phyloP scores from a whole-genome alignment of 768 basidiomycete genomes.

The Trichaptum fuscoviolaceum region DNA sequence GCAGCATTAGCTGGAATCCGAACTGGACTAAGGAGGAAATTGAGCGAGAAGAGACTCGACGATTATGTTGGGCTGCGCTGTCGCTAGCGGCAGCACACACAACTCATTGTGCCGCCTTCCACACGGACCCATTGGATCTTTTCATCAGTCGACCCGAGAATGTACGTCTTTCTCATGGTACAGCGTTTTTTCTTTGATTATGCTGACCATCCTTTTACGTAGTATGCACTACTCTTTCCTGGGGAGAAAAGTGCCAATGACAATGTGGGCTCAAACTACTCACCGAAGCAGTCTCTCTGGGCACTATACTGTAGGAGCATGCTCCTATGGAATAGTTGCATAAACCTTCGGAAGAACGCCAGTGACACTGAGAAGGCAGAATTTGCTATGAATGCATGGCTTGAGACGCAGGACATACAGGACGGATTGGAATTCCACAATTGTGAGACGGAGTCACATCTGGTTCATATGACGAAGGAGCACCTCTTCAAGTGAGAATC shows the following conservation, averaged over 20 bases:
- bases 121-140: slow-evolving; percentile 50
- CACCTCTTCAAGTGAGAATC: slow-evolving; percentile 66
- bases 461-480: slow-evolving; percentile 64
- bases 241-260: slow-evolving; percentile 43
- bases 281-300: slow-evolving; percentile 76
- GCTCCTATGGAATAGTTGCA: slow-evolving; percentile 74
- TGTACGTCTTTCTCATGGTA: slow-evolving; percentile 34
- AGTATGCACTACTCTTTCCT: slow-evolving; percentile 69
- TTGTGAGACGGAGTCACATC: slow-evolving; percentile 64
- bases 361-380: slow-evolving; percentile 51
- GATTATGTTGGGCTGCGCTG: slow-evolving; percentile 73
- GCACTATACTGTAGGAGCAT: slow-evolving; percentile 77
- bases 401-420: slow-evolving; percentile 63
- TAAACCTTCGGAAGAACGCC: slow-evolving; percentile 42
- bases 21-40: slow-evolving; percentile 51
- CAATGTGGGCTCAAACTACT: slow-evolving; percentile 38
- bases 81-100: slow-evolving; percentile 63
- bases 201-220: slow-evolving; percentile 10
- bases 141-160: slow-evolving; percentile 61
- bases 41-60: slow-evolving; percentile 64
- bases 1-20: slow-evolving; percentile 42
- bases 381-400: slow-evolving; percentile 54
- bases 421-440: slow-evolving; percentile 61
- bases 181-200: slow-evolving; percentile 7
- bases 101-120: slow-evolving; percentile 62